Percentiles rank a stretch among this genome's conserved stretches.
Conservation (phyloP, 345 rosid genomes). For the Aurinia saxatilis region DNA sequence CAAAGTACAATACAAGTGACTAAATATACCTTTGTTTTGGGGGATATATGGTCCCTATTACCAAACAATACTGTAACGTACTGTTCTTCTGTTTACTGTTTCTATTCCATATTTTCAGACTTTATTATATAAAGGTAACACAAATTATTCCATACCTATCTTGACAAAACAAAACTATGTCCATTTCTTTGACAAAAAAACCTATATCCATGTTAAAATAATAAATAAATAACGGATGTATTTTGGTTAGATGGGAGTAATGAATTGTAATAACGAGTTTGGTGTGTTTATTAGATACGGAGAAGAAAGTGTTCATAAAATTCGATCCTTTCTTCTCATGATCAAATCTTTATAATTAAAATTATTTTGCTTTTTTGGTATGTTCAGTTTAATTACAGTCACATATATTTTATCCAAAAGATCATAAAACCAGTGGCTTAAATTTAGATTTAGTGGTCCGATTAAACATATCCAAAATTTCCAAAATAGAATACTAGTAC, state of each 20-base stretch:
- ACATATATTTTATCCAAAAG: too few relatives aligned
- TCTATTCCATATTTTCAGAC: conserved; percentile 8
- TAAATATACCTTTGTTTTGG: conserved; percentile 9
- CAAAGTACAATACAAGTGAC: conserved; percentile 12
- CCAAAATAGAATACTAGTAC: not conserved
- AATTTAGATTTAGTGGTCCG: not conserved
- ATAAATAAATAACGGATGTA: not conserved
- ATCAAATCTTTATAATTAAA: not conserved
- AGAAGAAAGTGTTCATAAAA: conserved; percentile 7
- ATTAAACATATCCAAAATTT: not conserved
- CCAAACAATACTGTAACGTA: conserved; percentile 17
- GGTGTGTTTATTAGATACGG: not conserved
- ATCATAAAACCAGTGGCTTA: not conserved
- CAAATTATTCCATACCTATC: not conserved
- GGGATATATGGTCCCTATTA: conserved; percentile 17
- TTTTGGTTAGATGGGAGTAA: too few relatives aligned
- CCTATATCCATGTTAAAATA: not conserved
- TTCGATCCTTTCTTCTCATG: not conserved
- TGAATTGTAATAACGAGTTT: not conserved
- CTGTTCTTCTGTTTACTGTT: conserved; percentile 20
- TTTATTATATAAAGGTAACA: not conserved
- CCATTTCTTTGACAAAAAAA: not conserved
- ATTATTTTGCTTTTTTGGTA: not conserved
- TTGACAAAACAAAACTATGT: not conserved
- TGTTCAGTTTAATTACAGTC: not conserved